These are phyloP conservation scores for Aureobasidium sp. DNA, from an alignment of 2,329 filamentous ascomycete genomes.

Conservation along the genomic window DNA sequence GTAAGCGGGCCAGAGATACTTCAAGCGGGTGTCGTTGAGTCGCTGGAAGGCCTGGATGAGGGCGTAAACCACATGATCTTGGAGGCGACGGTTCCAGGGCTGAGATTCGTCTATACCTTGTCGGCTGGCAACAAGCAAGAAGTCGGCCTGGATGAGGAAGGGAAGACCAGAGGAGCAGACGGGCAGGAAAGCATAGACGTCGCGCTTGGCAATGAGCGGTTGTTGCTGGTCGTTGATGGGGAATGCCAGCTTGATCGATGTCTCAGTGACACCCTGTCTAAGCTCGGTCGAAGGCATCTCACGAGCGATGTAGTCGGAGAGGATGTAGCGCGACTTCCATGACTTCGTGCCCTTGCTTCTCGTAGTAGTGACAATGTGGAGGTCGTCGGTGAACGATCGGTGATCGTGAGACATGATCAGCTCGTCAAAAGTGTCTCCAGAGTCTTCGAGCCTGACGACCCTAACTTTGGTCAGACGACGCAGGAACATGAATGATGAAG, in stretches of 20 bases:
- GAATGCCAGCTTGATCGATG: slow-evolving; percentile 22
- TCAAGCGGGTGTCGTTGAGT: slow-evolving; percentile 16
- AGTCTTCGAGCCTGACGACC: slow-evolving; percentile 15
- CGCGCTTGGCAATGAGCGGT: slow-evolving; percentile 12
- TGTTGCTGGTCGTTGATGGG: slow-evolving; percentile 17
- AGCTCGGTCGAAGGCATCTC: slow-evolving; percentile 19
- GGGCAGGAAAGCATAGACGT: slow-evolving; percentile 24
- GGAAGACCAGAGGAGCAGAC: slow-evolving; percentile 22
- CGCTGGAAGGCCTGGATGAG: slow-evolving; percentile 11
- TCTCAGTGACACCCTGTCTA: slow-evolving; percentile 17
- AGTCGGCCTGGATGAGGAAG: slow-evolving; percentile 23
- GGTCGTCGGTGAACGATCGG: background rate
- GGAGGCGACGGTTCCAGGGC: slow-evolving; percentile 16
- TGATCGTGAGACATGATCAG: background rate
- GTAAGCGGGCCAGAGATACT: slow-evolving; percentile 18
- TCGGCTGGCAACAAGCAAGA: slow-evolving; percentile 19
- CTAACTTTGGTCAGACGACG: slow-evolving; percentile 24
- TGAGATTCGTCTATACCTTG: slow-evolving; percentile 16
- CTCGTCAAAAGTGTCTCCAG: background rate
- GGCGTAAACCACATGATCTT: slow-evolving; percentile 1
- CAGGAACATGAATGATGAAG: slow-evolving; percentile 29
- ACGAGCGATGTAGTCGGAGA: slow-evolving; percentile 7
- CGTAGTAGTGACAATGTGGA: background rate
- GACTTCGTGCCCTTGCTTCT: background rate
- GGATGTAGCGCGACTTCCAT: background rate